phyloP scores from a whole-genome alignment of 2,329 filamentous ascomycete species.

The Pyrenochaeta sp. region DNA sequence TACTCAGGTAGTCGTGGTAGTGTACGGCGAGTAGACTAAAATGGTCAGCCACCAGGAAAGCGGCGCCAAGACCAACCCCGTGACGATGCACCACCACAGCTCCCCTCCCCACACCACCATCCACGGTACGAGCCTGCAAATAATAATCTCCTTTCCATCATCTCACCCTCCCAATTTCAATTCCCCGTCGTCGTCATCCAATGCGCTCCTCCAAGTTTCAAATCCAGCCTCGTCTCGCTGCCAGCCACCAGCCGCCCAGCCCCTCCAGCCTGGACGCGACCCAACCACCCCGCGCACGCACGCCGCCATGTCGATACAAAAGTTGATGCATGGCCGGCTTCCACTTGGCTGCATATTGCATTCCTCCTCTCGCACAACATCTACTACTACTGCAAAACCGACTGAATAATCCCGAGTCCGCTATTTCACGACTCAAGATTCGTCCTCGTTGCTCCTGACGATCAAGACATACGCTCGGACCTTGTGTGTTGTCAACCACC shows the following conservation, averaged over 20 bases:
- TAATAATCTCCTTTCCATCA: background rate
- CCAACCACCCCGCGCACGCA: slow-evolving; percentile 34
- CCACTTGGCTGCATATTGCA: slow-evolving; percentile 21
- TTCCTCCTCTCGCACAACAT: slow-evolving; percentile 2
- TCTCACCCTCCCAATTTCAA: slow-evolving; percentile 1
- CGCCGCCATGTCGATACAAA: slow-evolving; percentile 38
- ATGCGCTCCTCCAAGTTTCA: slow-evolving; percentile 11
- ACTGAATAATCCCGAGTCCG: background rate
- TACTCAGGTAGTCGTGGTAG: too few species aligned
- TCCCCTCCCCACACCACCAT: background rate
- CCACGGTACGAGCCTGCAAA: background rate
- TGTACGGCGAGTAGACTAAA: too few species aligned
- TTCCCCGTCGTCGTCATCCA: slow-evolving; percentile 4
- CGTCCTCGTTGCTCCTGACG: slow-evolving; percentile 14
- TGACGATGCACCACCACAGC: slow-evolving; percentile 7
- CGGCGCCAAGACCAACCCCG: slow-evolving; percentile 4
- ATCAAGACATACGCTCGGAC: slow-evolving; percentile 14
- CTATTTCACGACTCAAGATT: background rate
- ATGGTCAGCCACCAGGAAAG: too few species aligned
- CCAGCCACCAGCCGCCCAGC: slow-evolving; percentile 18
- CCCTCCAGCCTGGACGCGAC: slow-evolving; percentile 17
- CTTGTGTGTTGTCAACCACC: slow-evolving; percentile 9
- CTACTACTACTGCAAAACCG: background rate
- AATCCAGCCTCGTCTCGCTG: slow-evolving; percentile 18
- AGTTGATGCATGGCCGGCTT: slow-evolving; percentile 30